Base-by-base conservation (phyloP, 2,329 filamentous ascomycete genomes). In the Sclerotinia subarctica region DNA sequence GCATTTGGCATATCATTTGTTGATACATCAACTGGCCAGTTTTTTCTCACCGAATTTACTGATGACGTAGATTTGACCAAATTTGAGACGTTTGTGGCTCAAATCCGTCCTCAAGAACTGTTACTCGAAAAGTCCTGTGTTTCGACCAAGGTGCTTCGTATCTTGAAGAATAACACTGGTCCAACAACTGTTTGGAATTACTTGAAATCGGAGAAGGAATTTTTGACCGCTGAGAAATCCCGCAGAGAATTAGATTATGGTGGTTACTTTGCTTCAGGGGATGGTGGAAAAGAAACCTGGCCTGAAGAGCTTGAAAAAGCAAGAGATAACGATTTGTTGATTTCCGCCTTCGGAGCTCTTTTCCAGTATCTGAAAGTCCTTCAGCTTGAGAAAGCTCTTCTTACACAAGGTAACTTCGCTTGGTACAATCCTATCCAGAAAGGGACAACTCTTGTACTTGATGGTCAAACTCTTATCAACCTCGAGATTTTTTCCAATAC, bases 401-500 rank as follows among this genome's bases (percentile, higher is more conserved):
- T 99, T 53, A 96, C 93, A 0, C 91, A 97, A 73, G 90, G 92
- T 71, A 97, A 96, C 77, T 97, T 99, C 76, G 86, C 88, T 64
- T 90, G 88, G 84, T 99, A 99, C 78, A 93, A 91, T 76, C 95
- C 95, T 0, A 98, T 99, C 64, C 86, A 88, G 75, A 96, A 97
- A 77, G 85, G 88, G 1, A 93, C 93, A 17, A 98, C 92, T 42
- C 82, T 99, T 56, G 90, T 99, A 13, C 85, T 99, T 1, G 95
- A 99, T 74, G 95, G 95, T 0, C 95, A 99, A 77, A 98, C 94
- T 29, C 83, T 99, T 73, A 96, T 96, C 82, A 99, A 99, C 76
- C 88, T 99, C n/a, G 95, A 99, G 77, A 87, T 99, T 6, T 99
- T 99, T 74, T 86, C 93, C 73, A 99, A 99, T 79, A 94, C 90